Evolutionary conservation across 768 basidiomycete species (phyloP).

Genomic region (Neoboletus subvelutipes): DNA sequence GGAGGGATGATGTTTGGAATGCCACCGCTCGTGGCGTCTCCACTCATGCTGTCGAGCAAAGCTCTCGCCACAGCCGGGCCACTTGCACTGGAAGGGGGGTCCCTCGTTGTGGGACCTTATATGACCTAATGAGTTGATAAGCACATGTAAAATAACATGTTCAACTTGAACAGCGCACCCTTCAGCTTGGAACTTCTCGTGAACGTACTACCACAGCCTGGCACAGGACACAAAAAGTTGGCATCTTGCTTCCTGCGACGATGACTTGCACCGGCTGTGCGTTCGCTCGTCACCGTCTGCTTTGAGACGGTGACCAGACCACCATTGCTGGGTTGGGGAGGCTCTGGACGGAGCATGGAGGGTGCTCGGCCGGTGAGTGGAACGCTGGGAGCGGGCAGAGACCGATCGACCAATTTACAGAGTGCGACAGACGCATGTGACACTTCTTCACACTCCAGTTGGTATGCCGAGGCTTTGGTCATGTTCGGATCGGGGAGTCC

Average conservation of each 20-base stretch:
- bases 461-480: too few relatives aligned
- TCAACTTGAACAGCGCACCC: conserved; percentile 44
- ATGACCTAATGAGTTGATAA: conserved; percentile 54
- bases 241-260: conserved; percentile 85
- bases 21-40: conserved; percentile 92
- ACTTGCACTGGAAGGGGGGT: conserved; percentile 90
- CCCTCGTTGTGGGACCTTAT: conserved; percentile 92
- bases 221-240: conserved; percentile 77
- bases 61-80: conserved; percentile 91
- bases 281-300: conserved; percentile 85
- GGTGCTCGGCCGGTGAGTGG: conserved; percentile 14
- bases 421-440: too few relatives aligned
- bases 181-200: conserved; percentile 92
- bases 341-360: conserved; percentile 15
- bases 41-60: conserved; percentile 94
- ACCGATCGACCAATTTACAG: too few relatives aligned
- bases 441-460: too few relatives aligned
- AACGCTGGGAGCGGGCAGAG: conserved; percentile 26
- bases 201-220: conserved; percentile 82
- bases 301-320: conserved; percentile 23
- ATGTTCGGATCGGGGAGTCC: too few relatives aligned
- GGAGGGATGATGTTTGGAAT: conserved; percentile 90
- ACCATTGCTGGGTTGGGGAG: conserved; percentile 2
- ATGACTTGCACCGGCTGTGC: conserved; percentile 83
- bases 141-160: conserved; percentile 7